Evolutionary conservation across 176 grass and related monocot genomes (phyloP), one percentile per base, ranked within the genome.

Genomic region (Cocos nucifera): DNA sequence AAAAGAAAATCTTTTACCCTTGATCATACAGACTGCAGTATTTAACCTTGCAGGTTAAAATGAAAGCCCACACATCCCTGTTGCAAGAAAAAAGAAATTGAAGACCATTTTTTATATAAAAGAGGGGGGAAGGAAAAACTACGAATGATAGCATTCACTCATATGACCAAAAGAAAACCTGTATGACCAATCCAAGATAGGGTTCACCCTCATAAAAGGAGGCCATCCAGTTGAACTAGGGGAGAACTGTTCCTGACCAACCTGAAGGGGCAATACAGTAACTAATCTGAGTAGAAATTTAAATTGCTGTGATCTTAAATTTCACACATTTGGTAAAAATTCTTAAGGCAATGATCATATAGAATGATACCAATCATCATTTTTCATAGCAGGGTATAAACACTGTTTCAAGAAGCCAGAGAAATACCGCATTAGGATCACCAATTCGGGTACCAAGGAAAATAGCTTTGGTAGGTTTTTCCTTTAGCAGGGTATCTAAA

Each of bases 191-290:
- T 98, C 93, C 76, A 98, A 83, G 61, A 98, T 98, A 49, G 93
- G 93, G 85, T 98, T 98, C 63, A 98, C 87, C 73, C 93, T 84
- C 93, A 98, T 98, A 82, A 98, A 98, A 81, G 93, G 93, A 83
- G 93, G 93, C 93, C 93, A 98, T 17, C 93, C 93, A 78, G 72
- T 75, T 29, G 93, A 98, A 79, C 93, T 98, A 50, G 93, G 93
- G 32, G 93, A 98, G 35, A 98, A 98, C 44, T 98, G 93, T 63
- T 98, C 93, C 88, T 98, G 93, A 75, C 93, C 93, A 85, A 97
- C 81, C 93, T 97, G 80, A 23, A 78, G 61, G 76, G 39, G 27
- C 30, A 85, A 84, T 51, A 44, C 29, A 44, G 50, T 22, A 67
- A 72, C 1, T 44, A 12, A 44, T 44, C 35, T 44, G 35, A 44